These are phyloP conservation scores for Phytophthora hybrid DNA, from an alignment of 352 stramenopile genomes.

Conservation along the genomic window DNA sequence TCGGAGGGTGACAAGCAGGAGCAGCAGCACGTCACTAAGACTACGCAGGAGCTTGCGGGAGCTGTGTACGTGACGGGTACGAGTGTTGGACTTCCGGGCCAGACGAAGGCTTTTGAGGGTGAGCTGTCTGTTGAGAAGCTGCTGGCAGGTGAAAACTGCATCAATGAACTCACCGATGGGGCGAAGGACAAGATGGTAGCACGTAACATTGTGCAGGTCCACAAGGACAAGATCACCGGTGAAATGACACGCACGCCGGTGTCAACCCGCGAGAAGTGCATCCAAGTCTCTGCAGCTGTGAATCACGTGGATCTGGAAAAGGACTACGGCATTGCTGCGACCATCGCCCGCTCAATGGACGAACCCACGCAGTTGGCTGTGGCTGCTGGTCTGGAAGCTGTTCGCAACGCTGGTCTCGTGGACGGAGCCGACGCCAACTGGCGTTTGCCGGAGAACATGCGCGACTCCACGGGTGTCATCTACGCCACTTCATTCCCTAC, in stretches of 20 bases:
- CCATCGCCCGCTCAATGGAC: constrained; percentile 96
- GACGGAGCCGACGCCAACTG: constrained; percentile 61
- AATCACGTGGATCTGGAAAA: constrained; percentile 71
- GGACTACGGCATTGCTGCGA: constrained; percentile 89
- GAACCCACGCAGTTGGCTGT: constrained; percentile 94
- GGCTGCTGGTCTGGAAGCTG: constrained; percentile 94
- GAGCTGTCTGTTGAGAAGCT: constrained; percentile 87
- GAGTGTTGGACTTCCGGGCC: constrained; percentile 90
- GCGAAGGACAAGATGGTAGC: constrained; percentile 90
- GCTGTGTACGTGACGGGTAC: constrained; percentile 92
- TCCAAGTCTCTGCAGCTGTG: constrained; percentile 93
- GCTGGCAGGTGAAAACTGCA: constrained; percentile 92
- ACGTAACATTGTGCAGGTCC: constrained; percentile 94
- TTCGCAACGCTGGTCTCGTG: constrained; percentile 93
- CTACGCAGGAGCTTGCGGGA: constrained; percentile 60
- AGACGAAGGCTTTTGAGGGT: constrained; percentile 72
- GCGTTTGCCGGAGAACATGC: constrained; percentile 89
- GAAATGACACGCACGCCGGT: constrained; percentile 56
- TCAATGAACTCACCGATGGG: constrained; percentile 74
- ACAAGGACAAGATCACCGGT: constrained; percentile 55
- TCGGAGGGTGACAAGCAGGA: constrained; percentile 18
- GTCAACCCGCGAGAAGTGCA: constrained; percentile 56
- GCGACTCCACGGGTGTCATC: constrained; percentile 92
- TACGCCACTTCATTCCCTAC: constrained; percentile 97
- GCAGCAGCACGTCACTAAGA: constrained; percentile 38